These are phyloP conservation scores for Cladophialophora yegresii DNA, from an alignment of 2,329 filamentous ascomycete genomes.

Conservation along the genomic window DNA sequence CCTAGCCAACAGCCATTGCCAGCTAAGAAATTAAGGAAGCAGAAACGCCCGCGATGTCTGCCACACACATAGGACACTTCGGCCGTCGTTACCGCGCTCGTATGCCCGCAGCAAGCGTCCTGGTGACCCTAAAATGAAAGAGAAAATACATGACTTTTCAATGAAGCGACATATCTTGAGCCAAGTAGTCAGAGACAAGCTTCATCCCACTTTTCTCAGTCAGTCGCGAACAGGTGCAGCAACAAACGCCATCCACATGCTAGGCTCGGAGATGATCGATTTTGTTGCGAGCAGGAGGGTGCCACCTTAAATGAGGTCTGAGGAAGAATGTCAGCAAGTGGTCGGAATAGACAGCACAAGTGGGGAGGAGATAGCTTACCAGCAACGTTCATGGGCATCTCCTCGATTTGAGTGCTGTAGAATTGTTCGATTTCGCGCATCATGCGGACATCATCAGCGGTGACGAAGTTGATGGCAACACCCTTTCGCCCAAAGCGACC, in stretches of 20 bases:
- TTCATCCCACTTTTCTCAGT: conserved; percentile 40
- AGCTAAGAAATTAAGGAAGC: conserved; percentile 30
- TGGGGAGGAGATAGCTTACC: conserved; percentile 49
- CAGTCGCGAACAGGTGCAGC: conserved; percentile 27
- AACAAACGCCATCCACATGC: conserved; percentile 38
- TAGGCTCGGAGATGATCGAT: conserved; percentile 20
- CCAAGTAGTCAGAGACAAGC: conserved; percentile 38
- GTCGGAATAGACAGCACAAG: conserved; percentile 4
- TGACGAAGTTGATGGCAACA: conserved; percentile 99
- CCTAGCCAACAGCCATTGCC: conserved; percentile 33
- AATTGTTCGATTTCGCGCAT: conserved; percentile 99
- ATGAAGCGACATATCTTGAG: conserved; percentile 32
- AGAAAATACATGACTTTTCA: conserved; percentile 34
- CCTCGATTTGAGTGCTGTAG: conserved; percentile 99
- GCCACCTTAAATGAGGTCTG: conserved; percentile 39
- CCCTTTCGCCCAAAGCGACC: conserved; percentile 99
- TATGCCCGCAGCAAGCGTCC: conserved; percentile 25
- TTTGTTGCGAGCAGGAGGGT: conserved; percentile 16
- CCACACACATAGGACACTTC: conserved; percentile 27
- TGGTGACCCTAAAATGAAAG: conserved; percentile 14
- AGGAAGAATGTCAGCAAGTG: conserved; percentile 21
- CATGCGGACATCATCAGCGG: conserved; percentile 98
- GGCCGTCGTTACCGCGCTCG: conserved; percentile 32
- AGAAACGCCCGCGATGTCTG: conserved; percentile 31
- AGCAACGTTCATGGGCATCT: conserved; percentile 96